Evolutionary conservation across 768 basidiomycete species (phyloP), one percentile per base, ranked within the genome.

Genomic region (Boletus bicolor): DNA sequence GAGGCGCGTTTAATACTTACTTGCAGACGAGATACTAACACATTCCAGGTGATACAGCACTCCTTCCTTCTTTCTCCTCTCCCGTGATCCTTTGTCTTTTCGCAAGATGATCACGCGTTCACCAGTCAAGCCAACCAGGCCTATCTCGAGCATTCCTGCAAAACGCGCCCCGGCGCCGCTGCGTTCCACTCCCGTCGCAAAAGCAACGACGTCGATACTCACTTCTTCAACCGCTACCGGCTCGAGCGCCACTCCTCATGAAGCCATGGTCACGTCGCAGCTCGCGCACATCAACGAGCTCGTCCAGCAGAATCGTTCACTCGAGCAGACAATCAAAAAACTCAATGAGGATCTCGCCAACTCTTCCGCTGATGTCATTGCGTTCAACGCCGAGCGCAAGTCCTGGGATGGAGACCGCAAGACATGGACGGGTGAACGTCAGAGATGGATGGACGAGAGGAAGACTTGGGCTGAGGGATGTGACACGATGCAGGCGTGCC

Each of bases 231-330:
- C 68, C 1, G 64, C 64, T 38, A 70, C 68, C 3, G 68, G 68
- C 12, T 69, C 68, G 34, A 69, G 57, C 8, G 42, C 68, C 43
- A 69, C 71, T 51, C 77, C 70, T 36, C 68, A 69, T 41, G 75
- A 75, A 32, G 77, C 83, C 24, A 75, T 87, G 63, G 81, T 82
- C 58, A 76, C 82, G 26, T 78, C 84, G 5, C 81, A 86, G 66
- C 83, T 83, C 56, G 71, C 77, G 3, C 87, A 90, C 66, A 88
- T 91, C 48, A 79, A 85, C 47, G 86, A 91, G 42, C 81, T 91
- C 50, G 85, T 89, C 3, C 81, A 86, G 59, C 78, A 83, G 58
- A 86, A 82, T 63, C 82, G 82, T 26, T 80, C 79, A 0, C 77
- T 88, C 50, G 86, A 88, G 54, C 79, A 84, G 56, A 79, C 78